Evolutionary conservation across 2,329 filamentous ascomycete species (phyloP).

Genomic region (Alternaria sp.): DNA sequence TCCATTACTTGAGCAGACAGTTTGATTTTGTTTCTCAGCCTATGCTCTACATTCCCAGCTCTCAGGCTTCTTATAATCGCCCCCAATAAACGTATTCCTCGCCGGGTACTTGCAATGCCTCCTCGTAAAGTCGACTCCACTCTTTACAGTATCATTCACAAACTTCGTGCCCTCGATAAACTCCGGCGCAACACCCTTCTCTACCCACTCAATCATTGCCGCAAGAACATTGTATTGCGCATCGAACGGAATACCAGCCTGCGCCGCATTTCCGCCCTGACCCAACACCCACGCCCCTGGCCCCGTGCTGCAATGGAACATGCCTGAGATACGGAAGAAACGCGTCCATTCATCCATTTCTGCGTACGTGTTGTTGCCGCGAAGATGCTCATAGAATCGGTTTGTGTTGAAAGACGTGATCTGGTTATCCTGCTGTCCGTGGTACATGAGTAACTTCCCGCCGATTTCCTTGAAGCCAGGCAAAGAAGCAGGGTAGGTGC

Average conservation of each 20-base stretch:
- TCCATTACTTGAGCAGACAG: background rate
- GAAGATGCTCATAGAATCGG: constrained; percentile 55
- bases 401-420: constrained; percentile 53
- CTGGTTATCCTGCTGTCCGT: constrained; percentile 53
- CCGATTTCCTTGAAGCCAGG: constrained; percentile 41
- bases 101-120: constrained; percentile 51
- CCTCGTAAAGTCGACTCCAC: constrained; percentile 54
- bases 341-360: constrained; percentile 48
- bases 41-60: constrained; percentile 23
- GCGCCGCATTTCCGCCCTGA: constrained; percentile 26
- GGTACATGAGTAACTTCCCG: constrained; percentile 54
- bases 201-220: constrained; percentile 56
- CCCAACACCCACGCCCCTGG: constrained; percentile 50
- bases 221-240: constrained; percentile 37
- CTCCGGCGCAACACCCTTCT: constrained; percentile 46
- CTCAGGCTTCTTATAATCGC: constrained; percentile 36
- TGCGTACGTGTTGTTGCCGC: constrained; percentile 6
- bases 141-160: constrained; percentile 47
- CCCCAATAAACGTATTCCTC: constrained; percentile 9
- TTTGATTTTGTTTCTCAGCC: background rate
- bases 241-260: constrained; percentile 23
- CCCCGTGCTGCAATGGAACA: constrained; percentile 59
- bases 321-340: constrained; percentile 59
- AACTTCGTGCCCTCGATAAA: constrained; percentile 37
- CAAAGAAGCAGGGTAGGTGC: constrained; percentile 45